These are phyloP conservation scores for Lentinula sp. DNA, from an alignment of 768 basidiomycete species.

Conservation along the genomic window DNA sequence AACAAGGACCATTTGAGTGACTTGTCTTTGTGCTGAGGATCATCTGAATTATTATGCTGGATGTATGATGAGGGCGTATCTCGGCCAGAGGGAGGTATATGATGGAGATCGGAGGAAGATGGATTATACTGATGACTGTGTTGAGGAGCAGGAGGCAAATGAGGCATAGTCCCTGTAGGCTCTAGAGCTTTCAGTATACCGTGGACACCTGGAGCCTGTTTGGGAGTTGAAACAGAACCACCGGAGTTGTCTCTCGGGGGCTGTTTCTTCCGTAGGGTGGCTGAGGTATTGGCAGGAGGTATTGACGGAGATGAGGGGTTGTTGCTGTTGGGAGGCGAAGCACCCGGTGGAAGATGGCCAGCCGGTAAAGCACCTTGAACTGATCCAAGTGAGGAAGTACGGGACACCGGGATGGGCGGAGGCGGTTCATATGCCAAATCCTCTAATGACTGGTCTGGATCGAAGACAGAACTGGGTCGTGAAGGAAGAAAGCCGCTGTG, in stretches of 20 bases:
- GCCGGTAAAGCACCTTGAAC: conserved; percentile 13
- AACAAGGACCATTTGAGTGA: conserved; percentile 24
- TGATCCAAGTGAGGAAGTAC: conserved; percentile 46
- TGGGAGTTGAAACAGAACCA: conserved; percentile 33
- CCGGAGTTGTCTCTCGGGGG: conserved; percentile 33
- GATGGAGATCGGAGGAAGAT: conserved; percentile 27
- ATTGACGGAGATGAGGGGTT: conserved; percentile 4
- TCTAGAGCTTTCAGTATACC: conserved; percentile 61
- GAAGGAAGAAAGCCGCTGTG: conserved; percentile 4
- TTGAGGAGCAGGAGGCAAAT: conserved; percentile 20
- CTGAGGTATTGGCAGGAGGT: conserved; percentile 9
- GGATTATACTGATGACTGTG: conserved; percentile 11
- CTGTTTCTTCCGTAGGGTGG: conserved; percentile 15
- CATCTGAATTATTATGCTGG: background rate
- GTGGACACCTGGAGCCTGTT: conserved; percentile 32
- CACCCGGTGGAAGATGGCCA: conserved; percentile 25
- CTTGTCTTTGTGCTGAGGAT: conserved; percentile 6
- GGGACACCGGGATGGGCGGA: conserved; percentile 32
- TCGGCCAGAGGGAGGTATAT: background rate
- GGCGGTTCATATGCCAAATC: conserved; percentile 11
- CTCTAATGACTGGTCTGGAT: conserved; percentile 10
- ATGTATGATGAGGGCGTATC: background rate
- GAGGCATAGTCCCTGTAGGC: conserved; percentile 27
- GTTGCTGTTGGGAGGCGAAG: conserved; percentile 32
- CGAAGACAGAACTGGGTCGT: conserved; percentile 14